A percentile compares a stretch with the other conserved stretches of the same genome.
Evolutionary conservation across 208 protist genomes (phyloP).

Genomic region (Tetramitus jugosus): DNA sequence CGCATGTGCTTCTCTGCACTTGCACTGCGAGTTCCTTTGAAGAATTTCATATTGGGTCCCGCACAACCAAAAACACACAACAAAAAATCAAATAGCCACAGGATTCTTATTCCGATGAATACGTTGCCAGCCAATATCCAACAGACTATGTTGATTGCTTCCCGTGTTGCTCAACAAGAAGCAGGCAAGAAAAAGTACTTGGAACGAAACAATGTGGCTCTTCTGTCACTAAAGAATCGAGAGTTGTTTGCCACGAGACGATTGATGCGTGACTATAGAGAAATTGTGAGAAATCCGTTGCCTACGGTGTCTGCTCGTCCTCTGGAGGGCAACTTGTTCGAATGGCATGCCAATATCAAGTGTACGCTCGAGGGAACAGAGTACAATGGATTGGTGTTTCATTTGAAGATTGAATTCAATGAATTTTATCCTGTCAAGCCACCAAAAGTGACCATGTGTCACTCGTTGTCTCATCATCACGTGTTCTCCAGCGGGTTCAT

Average conservation of each 20-base stretch:
- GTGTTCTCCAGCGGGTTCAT: conserved; percentile 22
- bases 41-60: too few relatives aligned
- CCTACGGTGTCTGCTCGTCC: not conserved
- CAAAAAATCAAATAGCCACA: too few relatives aligned
- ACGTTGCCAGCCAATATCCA: too few relatives aligned
- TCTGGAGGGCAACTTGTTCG: conserved; percentile 30
- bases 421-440: conserved; percentile 32
- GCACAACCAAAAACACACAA: too few relatives aligned
- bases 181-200: too few relatives aligned
- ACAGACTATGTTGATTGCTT: too few relatives aligned
- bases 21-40: too few relatives aligned
- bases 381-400: conserved; percentile 36
- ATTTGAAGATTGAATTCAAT: conserved; percentile 40
- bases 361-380: conserved; percentile 27
- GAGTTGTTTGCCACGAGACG: not conserved
- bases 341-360: conserved; percentile 41
- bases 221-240: too few relatives aligned
- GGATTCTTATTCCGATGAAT: too few relatives aligned
- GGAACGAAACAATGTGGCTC: too few relatives aligned
- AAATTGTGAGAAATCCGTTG: not conserved
- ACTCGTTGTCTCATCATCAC: conserved; percentile 30
- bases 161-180: too few relatives aligned
- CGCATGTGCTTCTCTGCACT: too few relatives aligned
- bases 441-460: conserved; percentile 23
- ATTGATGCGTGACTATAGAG: not conserved